A percentile compares a stretch with the other conserved stretches of the same genome.
Evolutionary conservation across 129 eudicot species (phyloP).

Genomic region (Flaveria linearis): DNA sequence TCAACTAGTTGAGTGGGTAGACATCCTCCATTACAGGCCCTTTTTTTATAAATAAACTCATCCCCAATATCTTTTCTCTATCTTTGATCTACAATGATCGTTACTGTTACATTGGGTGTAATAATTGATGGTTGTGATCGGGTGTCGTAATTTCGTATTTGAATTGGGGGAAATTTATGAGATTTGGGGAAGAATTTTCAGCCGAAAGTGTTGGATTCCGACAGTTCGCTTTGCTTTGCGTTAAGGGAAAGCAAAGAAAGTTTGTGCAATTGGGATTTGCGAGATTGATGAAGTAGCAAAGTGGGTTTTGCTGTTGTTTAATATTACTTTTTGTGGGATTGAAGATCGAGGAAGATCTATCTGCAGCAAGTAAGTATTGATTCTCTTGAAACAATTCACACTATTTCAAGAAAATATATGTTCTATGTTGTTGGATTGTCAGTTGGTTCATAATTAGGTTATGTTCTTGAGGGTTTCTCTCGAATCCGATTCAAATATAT

Average conservation of each 20-base stretch:
- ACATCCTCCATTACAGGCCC: constrained; percentile 37
- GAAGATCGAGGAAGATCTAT: constrained; percentile 19
- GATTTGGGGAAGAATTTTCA: constrained; percentile 1
- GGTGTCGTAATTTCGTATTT: too few species aligned
- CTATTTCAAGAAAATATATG: background rate
- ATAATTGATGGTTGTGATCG: too few species aligned
- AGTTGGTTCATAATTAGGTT: background rate
- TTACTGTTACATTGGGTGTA: background rate
- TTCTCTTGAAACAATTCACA: constrained; percentile 31
- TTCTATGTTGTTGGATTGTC: constrained; percentile 5
- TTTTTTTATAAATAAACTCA: constrained; percentile 33
- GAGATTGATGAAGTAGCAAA: constrained; percentile 29
- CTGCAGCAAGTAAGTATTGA: constrained; percentile 40
- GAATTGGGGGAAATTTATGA: too few species aligned
- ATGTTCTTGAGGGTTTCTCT: background rate
- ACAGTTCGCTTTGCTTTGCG: constrained; percentile 36
- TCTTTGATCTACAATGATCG: constrained; percentile 7
- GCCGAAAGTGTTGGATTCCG: constrained; percentile 45
- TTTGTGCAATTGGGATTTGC: constrained; percentile 30
- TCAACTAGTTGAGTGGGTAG: constrained; percentile 45
- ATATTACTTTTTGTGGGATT: constrained; percentile 22
- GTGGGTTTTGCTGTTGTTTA: constrained; percentile 18
- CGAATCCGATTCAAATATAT: background rate
- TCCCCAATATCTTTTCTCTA: constrained; percentile 1
- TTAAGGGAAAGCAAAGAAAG: constrained; percentile 39